These are phyloP conservation scores for Vicia faba DNA, from an alignment of 306 rosid genomes.

Conservation along the genomic window DNA sequence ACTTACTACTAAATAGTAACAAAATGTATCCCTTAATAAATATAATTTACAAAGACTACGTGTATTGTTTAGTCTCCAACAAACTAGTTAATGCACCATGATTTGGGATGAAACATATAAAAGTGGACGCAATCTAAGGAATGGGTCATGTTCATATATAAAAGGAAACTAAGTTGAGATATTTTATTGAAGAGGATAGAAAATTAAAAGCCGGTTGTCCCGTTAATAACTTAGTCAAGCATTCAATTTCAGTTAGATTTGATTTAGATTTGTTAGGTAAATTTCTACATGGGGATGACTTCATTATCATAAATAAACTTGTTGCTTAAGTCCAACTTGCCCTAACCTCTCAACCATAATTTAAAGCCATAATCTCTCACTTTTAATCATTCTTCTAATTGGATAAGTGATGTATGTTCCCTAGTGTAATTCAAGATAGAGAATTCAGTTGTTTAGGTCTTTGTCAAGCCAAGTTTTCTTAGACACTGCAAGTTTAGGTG, in stretches of 20 bases:
- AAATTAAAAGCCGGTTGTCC: conserved; percentile 6
- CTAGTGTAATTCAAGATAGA: not conserved
- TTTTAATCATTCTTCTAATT: not conserved
- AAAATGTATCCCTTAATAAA: too few relatives aligned
- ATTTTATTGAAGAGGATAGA: conserved; percentile 8
- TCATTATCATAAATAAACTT: conserved; percentile 8
- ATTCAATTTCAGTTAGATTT: conserved; percentile 22
- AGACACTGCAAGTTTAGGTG: not conserved
- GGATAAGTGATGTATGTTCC: not conserved
- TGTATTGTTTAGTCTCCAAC: not conserved
- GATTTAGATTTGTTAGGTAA: conserved; percentile 33
- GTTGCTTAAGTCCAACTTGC: not conserved
- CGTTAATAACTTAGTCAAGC: conserved; percentile 26
- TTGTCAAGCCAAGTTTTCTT: not conserved
- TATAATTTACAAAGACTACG: not conserved
- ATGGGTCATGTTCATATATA: not conserved
- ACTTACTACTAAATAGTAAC: too few relatives aligned
- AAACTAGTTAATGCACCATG: not conserved
- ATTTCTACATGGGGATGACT: not conserved
- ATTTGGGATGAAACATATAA: conserved; percentile 23
- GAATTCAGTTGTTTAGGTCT: not conserved
- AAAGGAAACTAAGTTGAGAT: not conserved
- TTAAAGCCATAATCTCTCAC: conserved; percentile 1
- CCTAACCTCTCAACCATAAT: conserved; percentile 3
- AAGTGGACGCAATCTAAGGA: conserved; percentile 38